Percentiles rank a stretch among this genome's conserved stretches.
These are phyloP conservation scores for Calonectria henricotiae DNA, from an alignment of 2,329 filamentous ascomycete species.

Conservation along the genomic window DNA sequence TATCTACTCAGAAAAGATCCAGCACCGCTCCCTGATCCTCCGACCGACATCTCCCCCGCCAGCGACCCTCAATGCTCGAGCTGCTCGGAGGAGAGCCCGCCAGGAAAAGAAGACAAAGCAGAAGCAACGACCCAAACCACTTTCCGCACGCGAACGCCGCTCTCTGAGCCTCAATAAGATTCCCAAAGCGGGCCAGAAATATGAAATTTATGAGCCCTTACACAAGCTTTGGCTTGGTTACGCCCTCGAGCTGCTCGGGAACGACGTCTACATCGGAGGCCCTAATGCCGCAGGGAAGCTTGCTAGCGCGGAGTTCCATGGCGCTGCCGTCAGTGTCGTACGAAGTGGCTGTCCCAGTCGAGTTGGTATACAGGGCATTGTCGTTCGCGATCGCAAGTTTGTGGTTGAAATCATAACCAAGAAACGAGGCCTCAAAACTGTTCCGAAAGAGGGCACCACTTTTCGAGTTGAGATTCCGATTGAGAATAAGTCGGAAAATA, in stretches of 20 bases:
- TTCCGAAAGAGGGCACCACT: conserved; percentile 92
- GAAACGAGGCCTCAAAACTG: conserved; percentile 79
- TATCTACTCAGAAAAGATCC: conserved; percentile 87
- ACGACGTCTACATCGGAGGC: conserved; percentile 71
- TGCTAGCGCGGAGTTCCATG: conserved; percentile 91
- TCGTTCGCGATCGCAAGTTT: conserved; percentile 90
- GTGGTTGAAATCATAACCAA: conserved; percentile 88
- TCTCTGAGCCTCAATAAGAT: conserved; percentile 82
- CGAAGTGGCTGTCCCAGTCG: conserved; percentile 85
- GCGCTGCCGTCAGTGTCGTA: conserved; percentile 86
- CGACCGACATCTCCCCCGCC: conserved; percentile 81
- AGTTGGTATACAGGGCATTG: conserved; percentile 88
- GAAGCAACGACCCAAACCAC: conserved; percentile 73
- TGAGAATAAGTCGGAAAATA: conserved; percentile 37
- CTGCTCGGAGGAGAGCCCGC: conserved; percentile 69
- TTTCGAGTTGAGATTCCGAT: conserved; percentile 83
- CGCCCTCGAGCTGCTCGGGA: conserved; percentile 84
- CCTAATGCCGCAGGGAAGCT: conserved; percentile 80
- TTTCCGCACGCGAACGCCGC: conserved; percentile 87
- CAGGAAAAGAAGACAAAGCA: conserved; percentile 64
- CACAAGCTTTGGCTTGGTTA: conserved; percentile 88
- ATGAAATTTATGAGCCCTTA: conserved; percentile 83
- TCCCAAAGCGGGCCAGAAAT: conserved; percentile 74
- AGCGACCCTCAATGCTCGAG: conserved; percentile 70
- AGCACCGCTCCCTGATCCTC: conserved; percentile 85